These are phyloP conservation scores for Ashbya aceris DNA, from an alignment of 1,139 yeast species.

Conservation along the genomic window DNA sequence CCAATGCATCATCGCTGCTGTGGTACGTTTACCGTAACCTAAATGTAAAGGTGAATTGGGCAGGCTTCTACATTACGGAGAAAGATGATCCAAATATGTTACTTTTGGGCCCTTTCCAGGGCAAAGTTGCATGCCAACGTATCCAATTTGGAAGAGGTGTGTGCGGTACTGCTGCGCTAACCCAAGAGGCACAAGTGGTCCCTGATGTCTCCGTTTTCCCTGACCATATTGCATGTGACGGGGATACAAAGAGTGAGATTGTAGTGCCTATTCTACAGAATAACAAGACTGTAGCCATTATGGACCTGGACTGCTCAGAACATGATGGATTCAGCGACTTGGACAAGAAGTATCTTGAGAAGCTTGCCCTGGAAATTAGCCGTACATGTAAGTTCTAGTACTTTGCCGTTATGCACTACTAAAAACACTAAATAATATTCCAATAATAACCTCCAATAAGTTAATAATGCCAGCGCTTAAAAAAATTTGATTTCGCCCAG, in stretches of 20 bases:
- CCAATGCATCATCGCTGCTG: conserved; percentile 75
- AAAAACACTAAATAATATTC: not conserved
- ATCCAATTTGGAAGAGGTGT: conserved; percentile 79
- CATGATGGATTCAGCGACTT: conserved; percentile 53
- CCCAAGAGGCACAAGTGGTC: conserved; percentile 58
- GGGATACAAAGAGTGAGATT: conserved; percentile 85
- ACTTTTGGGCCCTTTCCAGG: conserved; percentile 88
- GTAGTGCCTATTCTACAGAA: conserved; percentile 65
- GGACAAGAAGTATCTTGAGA: conserved; percentile 54
- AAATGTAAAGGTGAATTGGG: conserved; percentile 66
- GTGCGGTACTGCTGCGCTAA: conserved; percentile 74
- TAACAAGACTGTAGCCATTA: conserved; percentile 51
- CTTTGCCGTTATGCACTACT: not conserved
- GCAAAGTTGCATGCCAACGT: conserved; percentile 89
- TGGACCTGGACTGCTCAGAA: conserved; percentile 75
- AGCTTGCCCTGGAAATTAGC: conserved; percentile 44
- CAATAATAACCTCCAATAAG: too few species aligned
- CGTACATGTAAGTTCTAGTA: conserved; percentile 27
- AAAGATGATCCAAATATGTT: conserved; percentile 33
- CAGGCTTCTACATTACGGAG: conserved; percentile 66
- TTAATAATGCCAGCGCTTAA: too few species aligned
- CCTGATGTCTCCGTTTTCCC: conserved; percentile 68
- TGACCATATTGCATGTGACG: conserved; percentile 96
- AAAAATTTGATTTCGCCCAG: conserved; percentile 81
- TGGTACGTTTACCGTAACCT: conserved; percentile 81